These are phyloP conservation scores for Daldinia vernicosa DNA, from an alignment of 495 filamentous ascomycete genomes.

Conservation along the genomic window DNA sequence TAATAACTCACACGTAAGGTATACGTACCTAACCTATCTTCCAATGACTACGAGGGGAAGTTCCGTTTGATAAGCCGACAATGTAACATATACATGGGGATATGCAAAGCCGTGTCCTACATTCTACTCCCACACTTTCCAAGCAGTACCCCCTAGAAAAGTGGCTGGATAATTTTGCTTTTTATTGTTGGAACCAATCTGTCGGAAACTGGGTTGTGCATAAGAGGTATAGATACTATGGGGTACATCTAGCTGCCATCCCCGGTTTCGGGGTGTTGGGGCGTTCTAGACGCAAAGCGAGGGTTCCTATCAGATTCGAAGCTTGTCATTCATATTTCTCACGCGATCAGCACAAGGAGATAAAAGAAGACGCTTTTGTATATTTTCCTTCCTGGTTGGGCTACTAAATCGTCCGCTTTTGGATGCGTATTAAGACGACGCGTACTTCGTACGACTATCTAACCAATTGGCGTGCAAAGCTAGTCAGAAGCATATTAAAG, in stretches of 20 bases:
- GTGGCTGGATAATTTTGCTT: background rate
- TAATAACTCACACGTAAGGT: background rate
- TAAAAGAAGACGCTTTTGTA: background rate
- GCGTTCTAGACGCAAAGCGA: slow-evolving; percentile 28
- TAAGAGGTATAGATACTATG: slow-evolving; percentile 28
- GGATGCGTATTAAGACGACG: slow-evolving; percentile 6
- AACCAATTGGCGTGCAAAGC: slow-evolving; percentile 15
- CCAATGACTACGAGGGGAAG: background rate
- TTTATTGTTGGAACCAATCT: slow-evolving; percentile 22
- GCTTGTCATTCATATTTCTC: slow-evolving; percentile 13
- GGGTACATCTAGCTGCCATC: slow-evolving; percentile 21
- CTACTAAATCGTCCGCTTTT: slow-evolving; percentile 18
- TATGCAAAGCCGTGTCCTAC: background rate
- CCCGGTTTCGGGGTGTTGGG: slow-evolving; percentile 33
- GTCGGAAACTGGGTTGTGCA: slow-evolving; percentile 26
- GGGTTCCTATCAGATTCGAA: slow-evolving; percentile 25
- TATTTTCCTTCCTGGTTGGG: slow-evolving; percentile 26
- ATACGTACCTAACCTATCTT: background rate
- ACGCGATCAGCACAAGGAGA: slow-evolving; percentile 19
- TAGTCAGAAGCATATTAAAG: slow-evolving; percentile 2
- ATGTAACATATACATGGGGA: background rate
- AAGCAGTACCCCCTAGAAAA: slow-evolving; percentile 3
- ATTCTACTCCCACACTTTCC: background rate
- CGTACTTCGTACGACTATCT: slow-evolving; percentile 4
- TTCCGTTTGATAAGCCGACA: background rate